Conservation (phyloP, 768 basidiomycete genomes). For the Pulveroboletus sp. region DNA sequence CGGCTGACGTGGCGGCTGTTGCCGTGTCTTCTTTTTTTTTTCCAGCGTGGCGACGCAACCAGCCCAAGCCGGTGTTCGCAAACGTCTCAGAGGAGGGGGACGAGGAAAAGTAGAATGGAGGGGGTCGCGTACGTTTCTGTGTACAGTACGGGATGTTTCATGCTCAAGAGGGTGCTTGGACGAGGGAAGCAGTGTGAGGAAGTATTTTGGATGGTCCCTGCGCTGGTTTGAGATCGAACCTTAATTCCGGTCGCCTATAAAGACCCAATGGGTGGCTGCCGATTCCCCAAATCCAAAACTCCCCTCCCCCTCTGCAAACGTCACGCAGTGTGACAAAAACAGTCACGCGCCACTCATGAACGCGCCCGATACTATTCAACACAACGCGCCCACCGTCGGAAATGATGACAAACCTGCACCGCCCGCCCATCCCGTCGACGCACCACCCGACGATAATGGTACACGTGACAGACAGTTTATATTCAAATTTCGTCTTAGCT, state of each 20-base stretch:
- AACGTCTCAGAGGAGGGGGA: constrained; percentile 53
- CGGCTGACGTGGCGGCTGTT: constrained; percentile 57
- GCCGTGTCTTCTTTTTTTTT: constrained; percentile 37
- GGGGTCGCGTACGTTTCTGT: constrained; percentile 12
- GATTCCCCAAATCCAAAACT: constrained; percentile 64
- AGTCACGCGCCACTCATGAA: constrained; percentile 72
- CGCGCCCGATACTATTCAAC: constrained; percentile 38
- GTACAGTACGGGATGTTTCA: constrained; percentile 7
- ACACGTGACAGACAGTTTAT: constrained; percentile 36
- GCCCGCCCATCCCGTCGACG: constrained; percentile 16
- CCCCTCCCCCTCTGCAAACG: constrained; percentile 47
- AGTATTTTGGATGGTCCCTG: constrained; percentile 58
- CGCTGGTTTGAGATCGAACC: constrained; percentile 75
- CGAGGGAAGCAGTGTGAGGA: constrained; percentile 31
- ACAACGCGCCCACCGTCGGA: constrained; percentile 29
- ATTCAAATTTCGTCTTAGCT: constrained; percentile 33
- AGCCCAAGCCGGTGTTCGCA: constrained; percentile 83
- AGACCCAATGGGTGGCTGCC: constrained; percentile 65
- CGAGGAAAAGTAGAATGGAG: constrained; percentile 48
- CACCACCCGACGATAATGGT: constrained; percentile 33
- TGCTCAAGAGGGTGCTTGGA: constrained; percentile 9
- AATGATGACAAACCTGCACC: constrained; percentile 28
- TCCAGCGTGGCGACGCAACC: constrained; percentile 83
- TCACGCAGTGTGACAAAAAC: constrained; percentile 59
- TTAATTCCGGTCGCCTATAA: constrained; percentile 80